These are phyloP conservation scores for Tolypocladium amazonense DNA, from an alignment of 2,329 filamentous ascomycete species.

Conservation along the genomic window DNA sequence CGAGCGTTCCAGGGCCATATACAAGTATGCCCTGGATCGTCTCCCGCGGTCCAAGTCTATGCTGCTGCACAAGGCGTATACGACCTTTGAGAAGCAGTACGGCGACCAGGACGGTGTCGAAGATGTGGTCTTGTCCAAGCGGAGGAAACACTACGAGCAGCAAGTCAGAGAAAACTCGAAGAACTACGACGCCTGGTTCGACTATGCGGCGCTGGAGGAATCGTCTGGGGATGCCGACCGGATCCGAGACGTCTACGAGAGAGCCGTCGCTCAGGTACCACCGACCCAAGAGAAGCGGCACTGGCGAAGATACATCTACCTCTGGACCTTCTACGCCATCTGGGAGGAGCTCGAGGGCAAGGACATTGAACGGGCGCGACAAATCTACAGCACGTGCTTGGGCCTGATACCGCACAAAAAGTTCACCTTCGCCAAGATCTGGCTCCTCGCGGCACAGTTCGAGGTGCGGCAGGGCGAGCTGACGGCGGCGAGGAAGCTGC, in stretches of 20 bases:
- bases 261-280: slow-evolving; percentile 89
- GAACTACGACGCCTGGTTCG: slow-evolving; percentile 97
- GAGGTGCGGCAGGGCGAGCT: slow-evolving; percentile 82
- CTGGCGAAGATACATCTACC: slow-evolving; percentile 93
- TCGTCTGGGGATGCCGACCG: slow-evolving; percentile 70
- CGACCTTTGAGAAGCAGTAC: slow-evolving; percentile 96
- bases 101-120: slow-evolving; percentile 89
- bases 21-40: slow-evolving; percentile 90
- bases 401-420: slow-evolving; percentile 87
- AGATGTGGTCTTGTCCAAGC: slow-evolving; percentile 89
- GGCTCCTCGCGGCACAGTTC: slow-evolving; percentile 88
- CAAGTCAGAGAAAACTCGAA: slow-evolving; percentile 88
- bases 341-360: slow-evolving; percentile 86
- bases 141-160: slow-evolving; percentile 87
- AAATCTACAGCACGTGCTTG: slow-evolving; percentile 85
- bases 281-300: slow-evolving; percentile 94
- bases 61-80: slow-evolving; percentile 84
- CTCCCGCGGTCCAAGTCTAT: slow-evolving; percentile 80
- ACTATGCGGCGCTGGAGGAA: slow-evolving; percentile 87
- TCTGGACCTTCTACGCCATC: slow-evolving; percentile 95
- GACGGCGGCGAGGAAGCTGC: slow-evolving; percentile 69
- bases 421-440: slow-evolving; percentile 95
- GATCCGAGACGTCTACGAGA: slow-evolving; percentile 86
- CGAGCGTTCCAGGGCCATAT: slow-evolving; percentile 86
- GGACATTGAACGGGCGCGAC: slow-evolving; percentile 66